Evolutionary conservation across 768 basidiomycete species (phyloP).

Genomic region (Kwoniella sp.): DNA sequence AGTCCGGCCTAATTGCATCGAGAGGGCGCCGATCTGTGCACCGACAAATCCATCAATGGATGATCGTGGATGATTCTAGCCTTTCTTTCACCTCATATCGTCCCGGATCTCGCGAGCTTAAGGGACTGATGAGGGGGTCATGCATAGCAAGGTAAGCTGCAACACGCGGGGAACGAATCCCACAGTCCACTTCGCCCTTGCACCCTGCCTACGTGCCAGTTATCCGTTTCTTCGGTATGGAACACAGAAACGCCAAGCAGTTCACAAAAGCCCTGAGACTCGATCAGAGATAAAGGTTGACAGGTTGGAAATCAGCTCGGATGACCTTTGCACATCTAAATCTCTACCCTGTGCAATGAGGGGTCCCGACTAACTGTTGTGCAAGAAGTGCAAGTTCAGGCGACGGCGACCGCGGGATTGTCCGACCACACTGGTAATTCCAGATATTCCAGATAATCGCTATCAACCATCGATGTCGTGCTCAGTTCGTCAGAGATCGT

Average conservation of each 20-base stretch:
- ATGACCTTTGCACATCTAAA: conserved; percentile 4
- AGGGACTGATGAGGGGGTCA: background rate
- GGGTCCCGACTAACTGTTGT: background rate
- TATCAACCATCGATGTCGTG: background rate
- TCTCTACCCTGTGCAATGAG: background rate
- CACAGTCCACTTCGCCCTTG: no score
- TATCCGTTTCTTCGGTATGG: background rate
- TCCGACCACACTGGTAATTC: background rate
- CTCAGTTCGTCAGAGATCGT: conserved; percentile 2
- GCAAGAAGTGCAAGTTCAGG: background rate
- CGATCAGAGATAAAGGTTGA: background rate
- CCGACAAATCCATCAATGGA: background rate
- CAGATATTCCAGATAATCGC: background rate
- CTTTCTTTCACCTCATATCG: background rate
- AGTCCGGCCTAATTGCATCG: background rate
- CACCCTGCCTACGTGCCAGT: no score
- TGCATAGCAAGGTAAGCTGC: background rate
- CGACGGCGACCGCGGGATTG: background rate
- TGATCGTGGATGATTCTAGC: background rate
- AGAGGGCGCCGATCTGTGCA: background rate
- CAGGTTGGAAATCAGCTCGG: conserved; percentile 17
- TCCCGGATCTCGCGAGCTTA: background rate
- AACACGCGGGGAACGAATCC: background rate
- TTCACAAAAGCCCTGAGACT: background rate
- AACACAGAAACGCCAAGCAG: conserved; percentile 3